These are phyloP conservation scores for Mycena epipterygia DNA, from an alignment of 768 basidiomycete genomes.

Conservation along the genomic window DNA sequence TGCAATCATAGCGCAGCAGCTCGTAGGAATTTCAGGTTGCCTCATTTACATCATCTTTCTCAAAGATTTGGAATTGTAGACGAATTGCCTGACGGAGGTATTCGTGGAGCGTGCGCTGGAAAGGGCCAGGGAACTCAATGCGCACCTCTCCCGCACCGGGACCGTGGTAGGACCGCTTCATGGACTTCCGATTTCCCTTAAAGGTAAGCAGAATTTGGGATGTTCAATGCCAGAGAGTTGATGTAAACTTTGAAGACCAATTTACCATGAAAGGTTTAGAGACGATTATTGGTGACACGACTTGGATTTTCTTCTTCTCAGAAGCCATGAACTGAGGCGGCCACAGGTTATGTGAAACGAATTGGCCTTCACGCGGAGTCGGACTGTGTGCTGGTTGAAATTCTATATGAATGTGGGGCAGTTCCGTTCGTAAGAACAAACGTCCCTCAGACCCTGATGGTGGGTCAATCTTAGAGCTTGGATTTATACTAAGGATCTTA, in stretches of 20 bases:
- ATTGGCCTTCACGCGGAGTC: slow-evolving; percentile 61
- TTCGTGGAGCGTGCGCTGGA: slow-evolving; percentile 64
- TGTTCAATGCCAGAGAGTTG: neutral
- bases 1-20: slow-evolving; percentile 76
- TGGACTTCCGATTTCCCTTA: slow-evolving; percentile 61
- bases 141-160: slow-evolving; percentile 59
- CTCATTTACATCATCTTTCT: neutral
- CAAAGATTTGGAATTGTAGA: slow-evolving; percentile 42
- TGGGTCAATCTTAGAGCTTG: slow-evolving; percentile 30
- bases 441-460: slow-evolving; percentile 70
- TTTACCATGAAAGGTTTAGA: slow-evolving; percentile 74
- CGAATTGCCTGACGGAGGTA: slow-evolving; percentile 71
- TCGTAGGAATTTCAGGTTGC: slow-evolving; percentile 53
- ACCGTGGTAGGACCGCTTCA: slow-evolving; percentile 64
- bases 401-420: slow-evolving; percentile 68
- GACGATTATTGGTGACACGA: slow-evolving; percentile 51
- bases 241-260: slow-evolving; percentile 56
- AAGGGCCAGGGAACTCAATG: slow-evolving; percentile 66
- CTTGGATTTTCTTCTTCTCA: no score
- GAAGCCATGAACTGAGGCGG: neutral
- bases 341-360: slow-evolving; percentile 66
- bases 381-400: slow-evolving; percentile 66
- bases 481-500: no score
- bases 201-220: slow-evolving; percentile 41
- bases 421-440: slow-evolving; percentile 70